Evolutionary conservation across 139 green algal genomes (phyloP).

Genomic region (Chlorella sp.): DNA sequence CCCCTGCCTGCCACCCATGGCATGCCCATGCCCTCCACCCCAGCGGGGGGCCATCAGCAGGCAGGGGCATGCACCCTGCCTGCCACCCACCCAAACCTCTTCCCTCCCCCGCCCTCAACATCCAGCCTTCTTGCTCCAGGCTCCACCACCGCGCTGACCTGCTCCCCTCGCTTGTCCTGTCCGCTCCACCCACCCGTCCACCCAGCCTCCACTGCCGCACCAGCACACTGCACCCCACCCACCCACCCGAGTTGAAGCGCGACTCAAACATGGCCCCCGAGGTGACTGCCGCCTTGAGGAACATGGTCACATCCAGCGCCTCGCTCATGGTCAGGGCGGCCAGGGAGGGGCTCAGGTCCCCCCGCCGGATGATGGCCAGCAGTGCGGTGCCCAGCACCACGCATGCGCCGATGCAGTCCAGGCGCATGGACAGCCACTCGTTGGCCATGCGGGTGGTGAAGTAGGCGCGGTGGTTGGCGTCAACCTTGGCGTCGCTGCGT

Average conservation of each 20-base stretch:
- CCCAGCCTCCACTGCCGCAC: background rate
- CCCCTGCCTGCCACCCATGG: no score
- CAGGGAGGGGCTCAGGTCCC: constrained; percentile 58
- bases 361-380: constrained; percentile 59
- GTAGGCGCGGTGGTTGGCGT: constrained; percentile 77
- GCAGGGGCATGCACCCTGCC: no score
- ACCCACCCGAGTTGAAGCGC: constrained; percentile 84
- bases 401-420: constrained; percentile 82
- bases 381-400: constrained; percentile 68
- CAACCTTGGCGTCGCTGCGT: constrained; percentile 63
- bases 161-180: background rate
- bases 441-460: constrained; percentile 77
- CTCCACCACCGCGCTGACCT: no score
- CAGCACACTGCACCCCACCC: background rate
- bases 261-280: constrained; percentile 85
- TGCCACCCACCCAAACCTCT: no score
- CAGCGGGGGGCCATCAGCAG: background rate
- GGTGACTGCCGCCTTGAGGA: constrained; percentile 86
- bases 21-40: no score
- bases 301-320: constrained; percentile 84
- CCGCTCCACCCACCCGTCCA: background rate
- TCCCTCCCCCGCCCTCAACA: no score
- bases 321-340: constrained; percentile 67
- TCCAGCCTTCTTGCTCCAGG: no score
- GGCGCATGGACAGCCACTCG: constrained; percentile 85